These are phyloP conservation scores for Candida albicans DNA, from an alignment of 1,139 yeast genomes.

Conservation along the genomic window DNA sequence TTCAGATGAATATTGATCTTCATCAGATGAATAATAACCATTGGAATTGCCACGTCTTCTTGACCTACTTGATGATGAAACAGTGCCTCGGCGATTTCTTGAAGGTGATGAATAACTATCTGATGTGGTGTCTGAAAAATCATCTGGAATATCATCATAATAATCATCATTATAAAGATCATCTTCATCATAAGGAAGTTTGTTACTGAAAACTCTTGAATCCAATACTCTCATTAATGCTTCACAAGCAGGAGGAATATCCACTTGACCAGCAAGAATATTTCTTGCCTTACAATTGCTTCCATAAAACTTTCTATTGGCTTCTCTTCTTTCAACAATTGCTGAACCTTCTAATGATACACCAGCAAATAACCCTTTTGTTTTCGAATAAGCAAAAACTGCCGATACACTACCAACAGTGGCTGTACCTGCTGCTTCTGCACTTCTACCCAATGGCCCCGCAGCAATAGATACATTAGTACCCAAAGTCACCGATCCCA, in stretches of 20 bases:
- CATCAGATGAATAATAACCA: conserved; percentile 40
- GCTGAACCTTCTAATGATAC: conserved; percentile 96
- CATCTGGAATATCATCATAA: conserved; percentile 72
- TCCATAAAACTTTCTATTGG: conserved; percentile 93
- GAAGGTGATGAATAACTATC: conserved; percentile 25
- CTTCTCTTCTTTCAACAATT: conserved; percentile 92
- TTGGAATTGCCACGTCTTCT: conserved; percentile 41
- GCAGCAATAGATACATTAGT: conserved; percentile 97
- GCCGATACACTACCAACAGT: conserved; percentile 87
- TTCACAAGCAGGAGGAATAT: conserved; percentile 92
- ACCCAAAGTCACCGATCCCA: conserved; percentile 92
- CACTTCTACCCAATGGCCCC: conserved; percentile 96
- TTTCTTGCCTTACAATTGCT: conserved; percentile 79
- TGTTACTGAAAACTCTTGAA: conserved; percentile 76
- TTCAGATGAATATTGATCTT: conserved; percentile 38
- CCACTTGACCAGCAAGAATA: conserved; percentile 82
- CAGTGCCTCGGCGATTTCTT: conserved; percentile 27
- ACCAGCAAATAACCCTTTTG: conserved; percentile 96
- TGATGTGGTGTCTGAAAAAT: conserved; percentile 51
- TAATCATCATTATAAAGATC: conserved; percentile 58
- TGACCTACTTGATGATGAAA: conserved; percentile 18
- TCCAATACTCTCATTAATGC: conserved; percentile 83
- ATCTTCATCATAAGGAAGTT: conserved; percentile 50
- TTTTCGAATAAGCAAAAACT: conserved; percentile 88
- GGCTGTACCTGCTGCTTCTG: conserved; percentile 97